Evolutionary conservation across 805 yeast genomes (phyloP).

Genomic region (Pichia nakasei): DNA sequence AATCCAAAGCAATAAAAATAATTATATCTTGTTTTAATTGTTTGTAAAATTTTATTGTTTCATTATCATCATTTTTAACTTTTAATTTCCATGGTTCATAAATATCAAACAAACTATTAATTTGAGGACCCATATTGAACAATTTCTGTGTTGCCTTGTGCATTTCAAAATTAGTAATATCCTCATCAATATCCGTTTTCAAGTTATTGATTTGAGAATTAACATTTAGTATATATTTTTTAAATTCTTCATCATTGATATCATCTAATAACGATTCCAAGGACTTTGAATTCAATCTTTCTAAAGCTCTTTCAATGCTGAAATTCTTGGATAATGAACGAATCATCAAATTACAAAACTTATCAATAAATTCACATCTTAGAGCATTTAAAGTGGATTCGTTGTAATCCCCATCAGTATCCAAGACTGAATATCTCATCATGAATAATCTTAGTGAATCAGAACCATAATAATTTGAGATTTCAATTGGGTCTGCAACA

Average conservation of each 20-base stretch:
- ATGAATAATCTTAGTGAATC: conserved; percentile 70
- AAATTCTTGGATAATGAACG: conserved; percentile 70
- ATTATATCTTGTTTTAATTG: conserved; percentile 38
- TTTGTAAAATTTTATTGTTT: conserved; percentile 3
- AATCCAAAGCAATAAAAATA: conserved; percentile 61
- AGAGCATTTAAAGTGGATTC: conserved; percentile 43
- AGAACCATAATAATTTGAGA: conserved; percentile 54
- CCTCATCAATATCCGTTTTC: conserved; percentile 31
- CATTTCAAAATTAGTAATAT: conserved; percentile 41
- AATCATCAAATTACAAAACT: conserved; percentile 71
- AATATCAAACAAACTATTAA: conserved; percentile 60
- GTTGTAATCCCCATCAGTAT: conserved; percentile 71
- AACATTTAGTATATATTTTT: conserved; percentile 20
- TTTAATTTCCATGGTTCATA: conserved; percentile 68
- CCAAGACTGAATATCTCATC: conserved; percentile 65
- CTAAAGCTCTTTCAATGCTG: conserved; percentile 39
- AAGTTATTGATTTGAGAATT: conserved; percentile 28
- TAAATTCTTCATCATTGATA: conserved; percentile 11
- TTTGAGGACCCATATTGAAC: conserved; percentile 50
- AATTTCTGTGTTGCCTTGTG: conserved; percentile 47
- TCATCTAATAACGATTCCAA: conserved; percentile 20
- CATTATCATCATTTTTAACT: conserved; percentile 17
- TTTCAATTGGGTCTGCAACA: conserved; percentile 82
- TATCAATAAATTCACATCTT: conserved; percentile 65
- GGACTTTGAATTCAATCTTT: conserved; percentile 14